phyloP scores from a whole-genome alignment of 176 grass and related monocot species.

The Puccinellia tenuiflora region DNA sequence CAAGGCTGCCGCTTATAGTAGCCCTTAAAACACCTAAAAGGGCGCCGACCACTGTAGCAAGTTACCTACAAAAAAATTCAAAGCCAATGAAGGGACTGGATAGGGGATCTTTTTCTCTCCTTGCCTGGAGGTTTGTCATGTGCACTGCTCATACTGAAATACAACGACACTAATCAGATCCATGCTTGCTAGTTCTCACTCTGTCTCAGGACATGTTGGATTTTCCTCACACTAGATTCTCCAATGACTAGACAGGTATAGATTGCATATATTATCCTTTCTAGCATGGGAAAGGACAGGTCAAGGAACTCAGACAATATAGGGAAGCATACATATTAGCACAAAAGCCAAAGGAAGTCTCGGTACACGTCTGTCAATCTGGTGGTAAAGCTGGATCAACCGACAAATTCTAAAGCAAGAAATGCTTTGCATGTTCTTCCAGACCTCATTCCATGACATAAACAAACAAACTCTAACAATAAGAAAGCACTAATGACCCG shows the following conservation, averaged over 20 bases:
- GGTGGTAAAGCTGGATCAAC: not conserved
- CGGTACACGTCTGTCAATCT: not conserved
- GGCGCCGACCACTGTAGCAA: constrained; percentile 10
- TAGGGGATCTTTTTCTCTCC: constrained; percentile 6
- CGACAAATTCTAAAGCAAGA: not conserved
- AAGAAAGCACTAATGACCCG: not conserved
- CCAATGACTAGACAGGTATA: constrained; percentile 11
- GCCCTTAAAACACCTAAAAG: constrained; percentile 34
- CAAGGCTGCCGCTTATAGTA: constrained; percentile 22
- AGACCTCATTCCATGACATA: not conserved
- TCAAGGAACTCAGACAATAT: not conserved
- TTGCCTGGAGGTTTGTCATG: constrained; percentile 32
- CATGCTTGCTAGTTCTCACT: constrained; percentile 24
- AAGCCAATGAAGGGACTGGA: constrained; percentile 18
- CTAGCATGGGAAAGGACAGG: constrained; percentile 15
- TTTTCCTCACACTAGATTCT: not conserved
- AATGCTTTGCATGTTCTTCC: not conserved
- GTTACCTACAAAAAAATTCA: constrained; percentile 7
- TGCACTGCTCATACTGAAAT: constrained; percentile 20
- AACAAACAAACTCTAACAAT: not conserved
- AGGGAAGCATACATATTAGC: not conserved
- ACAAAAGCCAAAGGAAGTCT: constrained; percentile 3
- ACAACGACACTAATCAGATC: constrained; percentile 37
- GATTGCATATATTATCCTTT: constrained; percentile 1
- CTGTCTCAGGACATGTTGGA: constrained; percentile 16